Conservation (phyloP, 129 eudicot genomes). For the Glebionis coronaria region DNA sequence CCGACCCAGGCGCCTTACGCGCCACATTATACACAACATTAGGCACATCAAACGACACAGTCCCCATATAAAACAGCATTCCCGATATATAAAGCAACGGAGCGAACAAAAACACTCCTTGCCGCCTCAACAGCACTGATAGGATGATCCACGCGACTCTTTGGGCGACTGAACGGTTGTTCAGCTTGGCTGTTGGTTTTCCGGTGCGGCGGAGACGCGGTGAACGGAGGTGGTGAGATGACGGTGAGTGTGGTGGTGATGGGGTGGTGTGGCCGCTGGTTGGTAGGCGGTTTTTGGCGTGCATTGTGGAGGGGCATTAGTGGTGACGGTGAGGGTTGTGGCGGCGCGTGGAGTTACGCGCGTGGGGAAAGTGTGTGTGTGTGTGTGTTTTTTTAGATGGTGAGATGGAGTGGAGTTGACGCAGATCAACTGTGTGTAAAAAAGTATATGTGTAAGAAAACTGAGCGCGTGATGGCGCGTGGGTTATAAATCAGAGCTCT, state of each 20-base stretch:
- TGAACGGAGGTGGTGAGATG: constrained; percentile 79
- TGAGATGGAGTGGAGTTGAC: no score
- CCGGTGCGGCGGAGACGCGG: constrained; percentile 66
- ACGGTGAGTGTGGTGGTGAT: constrained; percentile 70
- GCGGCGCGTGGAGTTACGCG: constrained; percentile 12
- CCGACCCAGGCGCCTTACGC: constrained; percentile 63
- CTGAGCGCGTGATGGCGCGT: no score
- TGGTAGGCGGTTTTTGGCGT: constrained; percentile 77
- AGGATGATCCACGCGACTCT: constrained; percentile 62
- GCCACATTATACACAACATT: constrained; percentile 24
- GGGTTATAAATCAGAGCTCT: no score
- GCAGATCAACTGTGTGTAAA: no score
- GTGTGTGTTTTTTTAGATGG: no score
- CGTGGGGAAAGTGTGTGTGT: background rate
- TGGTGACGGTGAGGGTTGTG: constrained; percentile 19
- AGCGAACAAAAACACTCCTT: constrained; percentile 72
- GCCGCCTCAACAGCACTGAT: constrained; percentile 60
- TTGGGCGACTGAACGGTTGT: constrained; percentile 51
- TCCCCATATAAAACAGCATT: constrained; percentile 53
- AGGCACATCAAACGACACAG: constrained; percentile 48
- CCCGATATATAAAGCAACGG: constrained; percentile 70
- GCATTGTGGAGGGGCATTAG: constrained; percentile 47
- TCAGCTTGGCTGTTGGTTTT: constrained; percentile 32
- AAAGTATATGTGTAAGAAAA: no score
- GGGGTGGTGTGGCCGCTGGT: constrained; percentile 86